phyloP scores from a whole-genome alignment of 2,329 filamentous ascomycete species.

The Coniochaeta hoffmannii region DNA sequence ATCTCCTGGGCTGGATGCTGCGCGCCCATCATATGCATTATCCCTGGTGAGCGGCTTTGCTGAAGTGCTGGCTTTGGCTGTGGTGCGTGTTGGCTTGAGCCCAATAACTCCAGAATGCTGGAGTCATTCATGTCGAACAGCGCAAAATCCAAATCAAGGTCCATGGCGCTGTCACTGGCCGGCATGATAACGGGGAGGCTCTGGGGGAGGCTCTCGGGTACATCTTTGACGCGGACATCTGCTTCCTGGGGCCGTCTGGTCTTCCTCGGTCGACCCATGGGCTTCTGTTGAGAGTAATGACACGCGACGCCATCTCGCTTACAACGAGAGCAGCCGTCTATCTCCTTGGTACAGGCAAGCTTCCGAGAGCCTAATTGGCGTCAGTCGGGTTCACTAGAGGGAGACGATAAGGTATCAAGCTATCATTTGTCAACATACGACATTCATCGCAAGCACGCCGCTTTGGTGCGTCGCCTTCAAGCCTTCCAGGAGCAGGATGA shows the following conservation, averaged over 20 bases:
- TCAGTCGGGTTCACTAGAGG: too few species aligned
- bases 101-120: conserved; percentile 30
- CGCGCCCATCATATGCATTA: conserved; percentile 9
- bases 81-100: conserved; percentile 13
- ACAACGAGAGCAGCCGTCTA: conserved; percentile 52
- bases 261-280: conserved; percentile 59
- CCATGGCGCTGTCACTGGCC: conserved; percentile 13
- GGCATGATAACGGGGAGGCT: conserved; percentile 8
- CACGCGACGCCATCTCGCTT: conserved; percentile 48
- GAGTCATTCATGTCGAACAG: conserved; percentile 25
- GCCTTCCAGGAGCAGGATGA: neutral
- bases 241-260: neutral
- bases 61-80: conserved; percentile 5
- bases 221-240: neutral
- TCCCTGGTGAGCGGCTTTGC: conserved; percentile 2
- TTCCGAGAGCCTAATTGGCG: conserved; percentile 47
- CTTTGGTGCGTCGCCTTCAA: conserved; percentile 26
- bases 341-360: conserved; percentile 57
- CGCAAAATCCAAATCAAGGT: conserved; percentile 24
- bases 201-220: neutral
- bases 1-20: conserved; percentile 7
- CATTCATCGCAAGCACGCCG: conserved; percentile 61
- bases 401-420: conserved; percentile 2
- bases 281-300: conserved; percentile 58
- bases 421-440: conserved; percentile 39